Base-by-base conservation (phyloP, 495 filamentous ascomycete species). In the Hyaloscypha bicolor region DNA sequence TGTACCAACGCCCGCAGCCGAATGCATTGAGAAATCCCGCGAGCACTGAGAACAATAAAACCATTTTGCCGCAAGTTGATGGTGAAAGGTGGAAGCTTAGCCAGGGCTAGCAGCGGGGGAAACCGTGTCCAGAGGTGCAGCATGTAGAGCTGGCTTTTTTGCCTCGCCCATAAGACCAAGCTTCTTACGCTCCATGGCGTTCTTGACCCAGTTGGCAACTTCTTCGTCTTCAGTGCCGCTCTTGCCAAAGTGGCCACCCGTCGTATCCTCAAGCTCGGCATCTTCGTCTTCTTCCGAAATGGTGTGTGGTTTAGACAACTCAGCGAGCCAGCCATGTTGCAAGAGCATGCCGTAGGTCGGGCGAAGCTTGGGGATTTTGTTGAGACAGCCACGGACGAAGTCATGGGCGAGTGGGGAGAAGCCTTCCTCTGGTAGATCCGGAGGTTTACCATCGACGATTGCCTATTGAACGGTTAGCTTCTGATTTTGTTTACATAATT, bases 381-480 rank as follows among this genome's bases (percentile, higher is more conserved):
- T 92, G 56, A 99, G 85, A 76, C 96, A 98, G 57, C 90, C 88
- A 25, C 83, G 82, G 52, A 98, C 93, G 79, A 99, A 99, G 65
- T 93, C 89, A 42, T 90, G 89, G 0, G 96, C 93, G 6, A 87
- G 83, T 42, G 89, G 83, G 0, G 93, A 94, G 77, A 89, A 99
- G 30, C 85, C 87, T 37, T 91, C 85, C 33, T 78, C 78, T 0
- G 95, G 95, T 22, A 98, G 84, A 71, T 91, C 88, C 0, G 96
- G 95, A 25, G 96, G 91, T 21, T 96, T 93, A 56, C 95, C 95
- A 73, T 98, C 92, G 29, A 99, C 95, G 71, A 99, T 99, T 22
- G 95, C 95, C 96, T 99, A 71, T 69, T 55, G 58, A 70, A 32
- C 51, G 37, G 74, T 73, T 65, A 70, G 59, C 57, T 53, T 4